Evolutionary conservation across 139 green algal genomes (phyloP).

Genomic region (Chlorella sp.): DNA sequence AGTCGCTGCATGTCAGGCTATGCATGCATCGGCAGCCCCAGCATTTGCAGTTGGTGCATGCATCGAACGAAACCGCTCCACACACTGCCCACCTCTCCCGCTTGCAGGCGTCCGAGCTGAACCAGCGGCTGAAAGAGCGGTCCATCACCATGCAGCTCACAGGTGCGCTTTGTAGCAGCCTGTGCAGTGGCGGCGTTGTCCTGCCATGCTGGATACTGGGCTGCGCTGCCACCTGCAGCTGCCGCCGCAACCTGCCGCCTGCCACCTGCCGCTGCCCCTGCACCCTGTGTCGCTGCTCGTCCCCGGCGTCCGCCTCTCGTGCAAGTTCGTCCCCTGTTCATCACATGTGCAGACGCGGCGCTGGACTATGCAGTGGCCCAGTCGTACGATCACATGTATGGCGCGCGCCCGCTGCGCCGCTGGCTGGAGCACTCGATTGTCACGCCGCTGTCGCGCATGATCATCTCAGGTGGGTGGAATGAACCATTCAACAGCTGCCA

Average conservation of each 20-base stretch:
- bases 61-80: too few relatives aligned
- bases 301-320: too few relatives aligned
- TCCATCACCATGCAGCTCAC: constrained; percentile 64
- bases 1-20: too few relatives aligned
- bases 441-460: constrained; percentile 73
- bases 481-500: neutral
- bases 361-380: constrained; percentile 58
- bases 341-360: constrained; percentile 49
- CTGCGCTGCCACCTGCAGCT: too few relatives aligned
- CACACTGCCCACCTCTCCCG: too few relatives aligned
- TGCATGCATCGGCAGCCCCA: too few relatives aligned
- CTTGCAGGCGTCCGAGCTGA: constrained; percentile 66
- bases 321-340: too few relatives aligned
- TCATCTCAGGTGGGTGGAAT: constrained; percentile 48
- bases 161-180: neutral
- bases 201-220: neutral
- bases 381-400: constrained; percentile 65
- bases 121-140: constrained; percentile 63
- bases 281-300: too few relatives aligned
- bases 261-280: neutral
- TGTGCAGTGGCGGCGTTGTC: neutral
- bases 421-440: constrained; percentile 79
- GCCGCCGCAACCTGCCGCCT: neutral
- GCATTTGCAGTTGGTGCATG: too few relatives aligned
- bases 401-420: constrained; percentile 77